These are phyloP conservation scores for Grosmannia huntii DNA, from an alignment of 2,329 filamentous ascomycete genomes.

Conservation along the genomic window DNA sequence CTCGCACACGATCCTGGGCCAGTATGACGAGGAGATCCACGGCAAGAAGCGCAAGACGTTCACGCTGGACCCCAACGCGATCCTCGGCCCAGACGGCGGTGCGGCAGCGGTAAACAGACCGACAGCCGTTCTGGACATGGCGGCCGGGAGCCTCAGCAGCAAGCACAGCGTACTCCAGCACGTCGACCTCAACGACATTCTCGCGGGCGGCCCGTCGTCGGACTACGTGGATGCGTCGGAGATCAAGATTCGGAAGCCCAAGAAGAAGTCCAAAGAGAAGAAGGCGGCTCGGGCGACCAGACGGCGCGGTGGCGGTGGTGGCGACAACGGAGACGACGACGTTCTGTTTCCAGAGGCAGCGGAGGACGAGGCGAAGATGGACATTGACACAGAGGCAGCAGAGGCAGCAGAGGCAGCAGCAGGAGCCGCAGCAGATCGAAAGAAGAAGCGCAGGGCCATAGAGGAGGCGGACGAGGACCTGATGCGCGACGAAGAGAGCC, in stretches of 20 bases:
- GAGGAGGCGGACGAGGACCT: constrained; percentile 33
- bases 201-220: constrained; percentile 54
- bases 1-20: constrained; percentile 58
- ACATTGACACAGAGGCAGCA: constrained; percentile 47
- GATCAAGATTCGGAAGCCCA: constrained; percentile 88
- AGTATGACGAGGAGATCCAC: constrained; percentile 92
- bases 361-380: constrained; percentile 44
- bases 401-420: background rate
- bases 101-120: background rate
- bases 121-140: background rate
- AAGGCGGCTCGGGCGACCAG: constrained; percentile 71
- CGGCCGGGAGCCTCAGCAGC: background rate
- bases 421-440: background rate
- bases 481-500: constrained; percentile 82
- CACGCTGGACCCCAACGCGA: constrained; percentile 69
- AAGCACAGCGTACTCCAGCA: constrained; percentile 51
- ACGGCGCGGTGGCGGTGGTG: constrained; percentile 34
- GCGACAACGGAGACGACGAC: constrained; percentile 46
- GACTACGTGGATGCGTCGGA: constrained; percentile 83
- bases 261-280: constrained; percentile 66
- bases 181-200: constrained; percentile 58
- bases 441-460: constrained; percentile 51
- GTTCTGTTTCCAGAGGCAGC: constrained; percentile 32
- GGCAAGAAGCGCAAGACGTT: constrained; percentile 85
- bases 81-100: constrained; percentile 31